Base-by-base conservation (phyloP, 257 asterid genomes). In the Echites panduratus region DNA sequence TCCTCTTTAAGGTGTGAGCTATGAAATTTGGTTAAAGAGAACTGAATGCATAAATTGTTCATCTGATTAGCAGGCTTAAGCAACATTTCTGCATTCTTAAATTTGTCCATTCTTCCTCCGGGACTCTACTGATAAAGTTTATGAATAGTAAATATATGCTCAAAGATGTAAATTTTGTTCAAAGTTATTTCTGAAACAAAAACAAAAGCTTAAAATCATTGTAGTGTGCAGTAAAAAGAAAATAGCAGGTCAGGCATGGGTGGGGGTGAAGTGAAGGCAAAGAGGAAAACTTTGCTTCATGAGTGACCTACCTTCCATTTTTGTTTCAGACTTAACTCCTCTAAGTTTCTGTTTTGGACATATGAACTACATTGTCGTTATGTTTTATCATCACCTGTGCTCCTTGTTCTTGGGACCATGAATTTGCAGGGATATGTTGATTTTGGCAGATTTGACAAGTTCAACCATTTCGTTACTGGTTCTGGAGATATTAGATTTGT, bases 381-480 rank as follows among this genome's bases (percentile, higher is more conserved):
- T 40, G 29, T 35, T 49, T 32, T 48, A 8, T 70, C 48, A 65
- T 49, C 17, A 2, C 68, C 62, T 68, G 41, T 20, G 0, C 17
- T 44, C 11, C 20, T 59, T 29, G 24, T 52, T 3, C 50, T 16
- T 66, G 66, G 78, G 64, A 43, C 72, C 43, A 27, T 73, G 66
- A 76, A 76, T 74, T 76, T 74, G 81, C 85, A 91, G 98, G 98
- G 98, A 66, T 94, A 94, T 82, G 87, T 91, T 74, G 96, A 86
- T 86, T 94, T 80, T 78, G 98, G 98, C 73, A 87, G 98, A 83
- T 94, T 84, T 87, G 95, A 91, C 65, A 86, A 80, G 78, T 73
- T 88, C 85, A 86, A 86, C 76, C 70, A 82, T 71, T 94, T 91
- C 81, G 80, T 75, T 77, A 83, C 96, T 78, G 83, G 95, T 79